Evolutionary conservation across 352 stramenopile genomes (phyloP).

Genomic region (Globisporangium solare): DNA sequence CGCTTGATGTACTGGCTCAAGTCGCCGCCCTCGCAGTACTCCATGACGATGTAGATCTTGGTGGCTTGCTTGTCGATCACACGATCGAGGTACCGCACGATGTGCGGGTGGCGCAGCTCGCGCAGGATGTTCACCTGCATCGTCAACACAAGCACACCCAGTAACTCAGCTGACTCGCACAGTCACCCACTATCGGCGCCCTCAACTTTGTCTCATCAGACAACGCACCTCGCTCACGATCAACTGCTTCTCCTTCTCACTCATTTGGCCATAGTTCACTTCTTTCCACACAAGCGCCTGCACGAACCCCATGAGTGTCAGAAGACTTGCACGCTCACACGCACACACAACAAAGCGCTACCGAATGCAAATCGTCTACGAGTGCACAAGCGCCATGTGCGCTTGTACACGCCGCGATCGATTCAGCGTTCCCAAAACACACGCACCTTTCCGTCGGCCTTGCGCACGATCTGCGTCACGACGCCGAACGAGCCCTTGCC

Average conservation of each 20-base stretch:
- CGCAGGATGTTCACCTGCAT: conserved; percentile 90
- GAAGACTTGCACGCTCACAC: conserved; percentile 3
- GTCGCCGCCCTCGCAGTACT: conserved; percentile 90
- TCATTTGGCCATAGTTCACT: conserved; percentile 91
- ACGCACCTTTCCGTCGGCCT: conserved; percentile 81
- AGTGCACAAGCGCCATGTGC: too few species aligned
- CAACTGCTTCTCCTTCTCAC: conserved; percentile 92
- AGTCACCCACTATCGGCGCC: not conserved
- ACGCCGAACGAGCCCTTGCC: conserved; percentile 91
- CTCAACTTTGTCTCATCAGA: not conserved
- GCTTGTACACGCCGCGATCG: too few species aligned
- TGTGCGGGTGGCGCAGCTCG: conserved; percentile 90
- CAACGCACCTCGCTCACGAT: conserved; percentile 86
- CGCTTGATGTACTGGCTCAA: conserved; percentile 89
- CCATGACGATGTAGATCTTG: conserved; percentile 95
- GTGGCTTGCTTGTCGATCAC: conserved; percentile 91
- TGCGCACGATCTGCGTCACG: conserved; percentile 87
- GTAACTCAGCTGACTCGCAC: not conserved
- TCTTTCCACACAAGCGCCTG: conserved; percentile 92
- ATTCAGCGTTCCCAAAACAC: not conserved
- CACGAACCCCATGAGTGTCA: not conserved
- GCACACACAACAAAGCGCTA: not conserved
- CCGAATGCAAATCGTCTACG: too few species aligned
- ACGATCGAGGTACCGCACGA: conserved; percentile 92
- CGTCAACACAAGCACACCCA: not conserved